Evolutionary conservation across 2,329 filamentous ascomycete species (phyloP), one percentile per base, ranked within the genome.

Genomic region (Fusarium virguliforme): DNA sequence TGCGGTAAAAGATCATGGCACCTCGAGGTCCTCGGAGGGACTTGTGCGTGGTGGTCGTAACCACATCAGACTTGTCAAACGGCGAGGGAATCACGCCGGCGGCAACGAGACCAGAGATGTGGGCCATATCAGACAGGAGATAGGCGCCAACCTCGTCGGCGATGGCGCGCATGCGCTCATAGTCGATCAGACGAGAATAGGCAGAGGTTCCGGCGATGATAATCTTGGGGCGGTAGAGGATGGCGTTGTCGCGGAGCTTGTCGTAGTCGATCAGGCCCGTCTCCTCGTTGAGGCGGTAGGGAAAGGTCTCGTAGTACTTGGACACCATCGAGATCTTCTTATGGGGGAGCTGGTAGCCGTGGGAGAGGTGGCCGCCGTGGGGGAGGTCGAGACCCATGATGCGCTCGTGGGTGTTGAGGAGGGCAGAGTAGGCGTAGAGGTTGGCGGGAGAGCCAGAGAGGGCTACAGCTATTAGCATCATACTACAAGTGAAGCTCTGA

Each of bases 11-110:
- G 82, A 98, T 98, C 91, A 98, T 94, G 78, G 95, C 95, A 72
- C 95, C 95, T 78, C 95, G 91, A 56, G 95, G 95, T 43, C 95
- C 95, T 79, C 95, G 92, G 66, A 98, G 89, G 58, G 93, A 97
- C 86, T 98, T 98, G 88, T 98, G 95, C 51, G 94, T 97, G 28
- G 95, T 98, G n/a, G 95, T 98, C 38, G 95, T 98, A 67, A 98
- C 95, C 62, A 98, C 91, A 80, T 98, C 95, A 66, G 94, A 92
- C 81, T 92, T 90, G 71, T 89, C 89, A 83, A 98, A 98, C 41
- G 95, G 95, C 69, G 92, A 92, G 57, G 94, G 93, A 72, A 97
- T 91, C 60, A 97, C 94, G 76, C 93, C 94, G 70, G 93, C 94
- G 32, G 95, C 94, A 59, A 98, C 90, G 68, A 98, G 86, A 74